Evolutionary conservation across 2,329 filamentous ascomycete genomes (phyloP), one percentile per base, ranked within the genome.

Genomic region (Camillea tinctor): DNA sequence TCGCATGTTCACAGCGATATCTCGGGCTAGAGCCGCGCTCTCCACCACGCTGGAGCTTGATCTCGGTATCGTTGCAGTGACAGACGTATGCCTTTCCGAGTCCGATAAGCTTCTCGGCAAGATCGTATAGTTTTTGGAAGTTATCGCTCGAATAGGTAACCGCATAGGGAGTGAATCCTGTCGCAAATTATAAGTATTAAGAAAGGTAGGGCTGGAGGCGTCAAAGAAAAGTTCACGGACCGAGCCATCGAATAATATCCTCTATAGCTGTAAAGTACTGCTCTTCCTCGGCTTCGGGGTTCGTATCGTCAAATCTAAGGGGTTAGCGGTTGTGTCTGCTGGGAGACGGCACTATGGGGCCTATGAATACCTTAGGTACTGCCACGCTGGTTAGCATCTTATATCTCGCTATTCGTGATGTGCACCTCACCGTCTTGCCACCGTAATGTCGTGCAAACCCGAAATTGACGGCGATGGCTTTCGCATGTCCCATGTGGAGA

Each of bases 391-490:
- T 75, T 44, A 44, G 36, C n/a, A 44, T 44, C 36, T 44, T 44
- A 44, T 44, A n/a, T 4, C 36, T 44, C n/a, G 17, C 17, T 6
- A 4, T 44, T 15, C 36, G 5, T 44, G 5, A 44, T 44, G 11
- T 44, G 36, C 17, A 15, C 36, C 36, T 44, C 36, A 44, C 36
- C 36, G 87, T 90, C 63, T 88, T 81, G 60, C 94, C 94, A 40
- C 89, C 90, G 73, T 96, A 91, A 71, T 88, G 88, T 71, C 85
- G 87, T 15, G 95, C 94, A 74, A 97, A 98, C 6, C 94, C 94
- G 77, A 98, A 98, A 77, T 98, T 97, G 75, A 98, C 87, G 0
- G 92, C 90, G 74, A 98, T 97, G 21, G 95, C 94, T 79, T 98
- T 98, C 66, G 90, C 91, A 73, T 98, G 95, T 20, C 94, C 94